Evolutionary conservation across 2,329 filamentous ascomycete genomes (phyloP).

Genomic region (Colletotrichum aenigma): DNA sequence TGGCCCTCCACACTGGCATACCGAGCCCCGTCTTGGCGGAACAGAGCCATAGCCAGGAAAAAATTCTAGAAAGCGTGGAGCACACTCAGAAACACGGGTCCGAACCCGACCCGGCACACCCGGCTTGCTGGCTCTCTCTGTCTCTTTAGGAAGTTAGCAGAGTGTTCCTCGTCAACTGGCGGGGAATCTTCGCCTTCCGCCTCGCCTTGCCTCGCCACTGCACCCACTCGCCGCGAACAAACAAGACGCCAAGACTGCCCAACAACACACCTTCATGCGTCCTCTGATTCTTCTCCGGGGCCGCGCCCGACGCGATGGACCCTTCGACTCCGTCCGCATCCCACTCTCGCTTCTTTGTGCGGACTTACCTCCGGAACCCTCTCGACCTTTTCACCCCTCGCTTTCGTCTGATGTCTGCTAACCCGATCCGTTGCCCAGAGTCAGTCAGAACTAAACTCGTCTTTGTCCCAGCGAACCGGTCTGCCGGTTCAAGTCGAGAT

Average conservation of each 20-base stretch:
- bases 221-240: not conserved
- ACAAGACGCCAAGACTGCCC: not conserved
- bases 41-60: not conserved
- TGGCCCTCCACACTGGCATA: not conserved
- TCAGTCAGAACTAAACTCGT: not conserved
- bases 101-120: not conserved
- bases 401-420: not conserved
- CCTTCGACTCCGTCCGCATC: not conserved
- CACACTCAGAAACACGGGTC: not conserved
- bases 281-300: conserved; percentile 5
- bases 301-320: conserved; percentile 5
- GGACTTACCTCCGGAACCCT: not conserved
- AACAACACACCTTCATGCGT: not conserved
- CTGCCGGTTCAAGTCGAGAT: not conserved
- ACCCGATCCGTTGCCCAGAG: not conserved
- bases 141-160: not conserved
- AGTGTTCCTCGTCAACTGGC: not conserved
- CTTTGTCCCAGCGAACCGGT: not conserved
- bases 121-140: not conserved
- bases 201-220: conserved; percentile 1
- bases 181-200: not conserved
- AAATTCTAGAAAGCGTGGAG: not conserved
- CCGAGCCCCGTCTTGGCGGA: not conserved
- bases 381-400: not conserved
- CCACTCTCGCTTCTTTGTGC: not conserved